These are phyloP conservation scores for Penicillium janthinellum DNA, from an alignment of 2,329 filamentous ascomycete species.

Conservation along the genomic window DNA sequence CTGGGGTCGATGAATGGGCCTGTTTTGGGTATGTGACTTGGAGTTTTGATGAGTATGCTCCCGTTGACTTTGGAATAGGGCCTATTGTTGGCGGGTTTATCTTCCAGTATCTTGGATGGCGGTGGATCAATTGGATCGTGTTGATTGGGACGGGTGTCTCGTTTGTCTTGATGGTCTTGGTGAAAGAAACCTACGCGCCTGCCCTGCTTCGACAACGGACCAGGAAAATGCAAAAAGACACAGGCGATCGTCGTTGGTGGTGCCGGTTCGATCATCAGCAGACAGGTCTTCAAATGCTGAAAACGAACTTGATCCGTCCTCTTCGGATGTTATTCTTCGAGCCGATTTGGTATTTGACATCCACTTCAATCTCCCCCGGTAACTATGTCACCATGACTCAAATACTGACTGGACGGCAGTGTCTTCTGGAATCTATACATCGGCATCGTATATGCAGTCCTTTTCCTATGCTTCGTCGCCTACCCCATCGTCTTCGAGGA, in stretches of 20 bases:
- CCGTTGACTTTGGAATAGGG: constrained; percentile 6
- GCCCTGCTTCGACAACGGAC: constrained; percentile 65
- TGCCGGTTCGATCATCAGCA: constrained; percentile 70
- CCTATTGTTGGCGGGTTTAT: constrained; percentile 48
- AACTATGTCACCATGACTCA: too few species aligned
- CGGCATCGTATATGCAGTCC: constrained; percentile 73
- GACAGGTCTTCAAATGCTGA: constrained; percentile 56
- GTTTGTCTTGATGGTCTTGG: constrained; percentile 57
- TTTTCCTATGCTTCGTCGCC: constrained; percentile 81
- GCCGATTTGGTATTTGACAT: constrained; percentile 63
- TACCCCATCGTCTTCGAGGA: constrained; percentile 76
- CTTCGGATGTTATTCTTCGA: constrained; percentile 65
- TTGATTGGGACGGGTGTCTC: constrained; percentile 67
- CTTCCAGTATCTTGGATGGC: constrained; percentile 64
- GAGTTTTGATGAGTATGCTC: too few species aligned
- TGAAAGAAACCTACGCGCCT: constrained; percentile 73
- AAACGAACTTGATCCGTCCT: constrained; percentile 69
- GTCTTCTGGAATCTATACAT: constrained; percentile 67
- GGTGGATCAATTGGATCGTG: constrained; percentile 77
- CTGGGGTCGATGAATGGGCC: constrained; percentile 76
- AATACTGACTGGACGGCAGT: constrained; percentile 31
- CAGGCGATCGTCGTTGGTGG: constrained; percentile 68
- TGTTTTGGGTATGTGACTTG: constrained; percentile 24
- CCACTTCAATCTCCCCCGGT: too few species aligned
- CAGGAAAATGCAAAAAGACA: constrained; percentile 60